phyloP scores from a whole-genome alignment of 139 green algal species.

The Edaphochlamys debaryana region DNA sequence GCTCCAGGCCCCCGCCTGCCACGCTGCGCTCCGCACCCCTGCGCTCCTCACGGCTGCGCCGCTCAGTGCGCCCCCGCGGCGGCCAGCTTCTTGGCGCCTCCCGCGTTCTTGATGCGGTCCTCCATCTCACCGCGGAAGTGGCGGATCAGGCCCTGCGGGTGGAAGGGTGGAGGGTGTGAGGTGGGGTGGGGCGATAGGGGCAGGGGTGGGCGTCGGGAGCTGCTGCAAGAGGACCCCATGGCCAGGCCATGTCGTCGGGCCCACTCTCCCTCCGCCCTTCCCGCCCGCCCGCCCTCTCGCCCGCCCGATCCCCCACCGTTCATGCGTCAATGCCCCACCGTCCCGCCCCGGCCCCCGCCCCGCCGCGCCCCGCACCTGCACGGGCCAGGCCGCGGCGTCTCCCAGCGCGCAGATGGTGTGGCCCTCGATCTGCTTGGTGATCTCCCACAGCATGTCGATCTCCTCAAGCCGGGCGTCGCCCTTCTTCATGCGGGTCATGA shows the following conservation, averaged over 20 bases:
- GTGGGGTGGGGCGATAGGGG: too few relatives aligned
- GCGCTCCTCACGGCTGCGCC: neutral
- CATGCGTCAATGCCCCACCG: too few relatives aligned
- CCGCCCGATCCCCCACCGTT: too few relatives aligned
- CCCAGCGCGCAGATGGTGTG: conserved; percentile 99
- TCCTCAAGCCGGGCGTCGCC: conserved; percentile 92
- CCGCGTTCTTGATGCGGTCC: conserved; percentile 63
- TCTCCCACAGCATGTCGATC: conserved; percentile 98
- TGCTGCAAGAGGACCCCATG: too few relatives aligned
- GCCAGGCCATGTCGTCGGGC: too few relatives aligned
- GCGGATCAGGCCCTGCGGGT: conserved; percentile 89
- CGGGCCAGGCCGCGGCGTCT: conserved; percentile 96
- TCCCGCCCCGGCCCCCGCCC: too few relatives aligned
- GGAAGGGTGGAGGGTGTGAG: neutral
- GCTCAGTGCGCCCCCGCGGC: neutral
- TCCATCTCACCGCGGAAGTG: conserved; percentile 90
- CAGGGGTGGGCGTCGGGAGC: too few relatives aligned
- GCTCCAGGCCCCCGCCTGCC: neutral
- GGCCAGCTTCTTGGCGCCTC: conserved; percentile 19
- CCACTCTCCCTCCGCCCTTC: too few relatives aligned
- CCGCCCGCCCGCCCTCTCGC: too few relatives aligned
- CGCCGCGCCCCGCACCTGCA: conserved; percentile 64
- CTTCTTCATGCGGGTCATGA: conserved; percentile 88
- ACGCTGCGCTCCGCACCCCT: neutral
- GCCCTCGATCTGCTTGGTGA: conserved; percentile 95